Conservation (phyloP, 2,329 filamentous ascomycete species). For the Alternaria sp. region DNA sequence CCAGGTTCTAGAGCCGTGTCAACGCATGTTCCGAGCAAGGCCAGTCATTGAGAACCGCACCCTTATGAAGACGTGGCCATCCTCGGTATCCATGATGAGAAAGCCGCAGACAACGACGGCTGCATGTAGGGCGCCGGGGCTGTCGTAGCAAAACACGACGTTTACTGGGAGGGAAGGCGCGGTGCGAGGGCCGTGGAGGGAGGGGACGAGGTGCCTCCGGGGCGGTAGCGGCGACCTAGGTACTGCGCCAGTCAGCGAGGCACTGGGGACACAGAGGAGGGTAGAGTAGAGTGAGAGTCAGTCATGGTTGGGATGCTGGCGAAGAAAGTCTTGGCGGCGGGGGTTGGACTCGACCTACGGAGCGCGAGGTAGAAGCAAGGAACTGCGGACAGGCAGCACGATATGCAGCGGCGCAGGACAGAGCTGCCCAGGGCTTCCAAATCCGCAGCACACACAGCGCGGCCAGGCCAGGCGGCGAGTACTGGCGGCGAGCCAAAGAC, state of each 20-base stretch:
- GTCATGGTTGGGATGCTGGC: constrained; percentile 14
- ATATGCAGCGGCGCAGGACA: constrained; percentile 44
- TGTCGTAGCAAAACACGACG: constrained; percentile 3
- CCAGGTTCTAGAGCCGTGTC: constrained; percentile 74
- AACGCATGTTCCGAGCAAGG: constrained; percentile 26
- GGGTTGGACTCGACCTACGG: constrained; percentile 27
- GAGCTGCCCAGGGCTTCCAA: constrained; percentile 22
- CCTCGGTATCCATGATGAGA: constrained; percentile 78
- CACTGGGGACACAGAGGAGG: constrained; percentile 1
- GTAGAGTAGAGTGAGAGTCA: constrained; percentile 5
- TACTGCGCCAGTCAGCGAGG: constrained; percentile 32
- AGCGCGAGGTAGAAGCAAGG: not conserved
- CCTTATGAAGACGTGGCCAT: constrained; percentile 89
- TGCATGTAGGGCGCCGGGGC: constrained; percentile 39
- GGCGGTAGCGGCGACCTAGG: constrained; percentile 29
- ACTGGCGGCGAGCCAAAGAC: constrained; percentile 32
- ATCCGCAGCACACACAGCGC: constrained; percentile 22
- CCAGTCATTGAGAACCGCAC: constrained; percentile 53
- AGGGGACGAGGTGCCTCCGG: constrained; percentile 27
- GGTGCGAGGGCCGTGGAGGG: constrained; percentile 15
- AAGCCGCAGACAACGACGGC: constrained; percentile 35
- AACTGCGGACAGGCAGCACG: constrained; percentile 38
- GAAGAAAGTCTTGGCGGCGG: constrained; percentile 27
- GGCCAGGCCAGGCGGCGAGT: constrained; percentile 33
- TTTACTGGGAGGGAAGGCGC: constrained; percentile 11